phyloP scores from a whole-genome alignment of 257 asterid species.

The Solanum etuberosum region DNA sequence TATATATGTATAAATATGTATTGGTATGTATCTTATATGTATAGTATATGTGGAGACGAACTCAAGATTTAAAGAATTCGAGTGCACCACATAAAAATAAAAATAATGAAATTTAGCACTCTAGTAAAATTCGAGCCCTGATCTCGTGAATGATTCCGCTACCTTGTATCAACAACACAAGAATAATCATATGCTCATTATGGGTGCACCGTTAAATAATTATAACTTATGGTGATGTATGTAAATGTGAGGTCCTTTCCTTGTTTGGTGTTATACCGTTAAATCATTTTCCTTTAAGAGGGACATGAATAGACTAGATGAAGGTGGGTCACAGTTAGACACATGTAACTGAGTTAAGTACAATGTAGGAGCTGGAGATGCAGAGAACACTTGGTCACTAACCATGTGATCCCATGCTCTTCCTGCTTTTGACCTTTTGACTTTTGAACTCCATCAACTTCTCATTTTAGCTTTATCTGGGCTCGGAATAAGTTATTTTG shows the following conservation, averaged over 20 bases:
- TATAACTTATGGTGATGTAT: background rate
- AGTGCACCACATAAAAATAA: background rate
- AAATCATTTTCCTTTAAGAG: background rate
- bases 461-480: background rate
- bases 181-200: too few species aligned
- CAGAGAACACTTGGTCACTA: constrained; percentile 1
- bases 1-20: background rate
- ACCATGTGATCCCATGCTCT: constrained; percentile 16
- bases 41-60: too few species aligned
- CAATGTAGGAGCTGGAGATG: background rate
- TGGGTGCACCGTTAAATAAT: background rate
- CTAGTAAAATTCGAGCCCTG: background rate
- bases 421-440: background rate
- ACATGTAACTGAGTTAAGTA: background rate
- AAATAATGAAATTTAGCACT: background rate
- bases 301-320: background rate
- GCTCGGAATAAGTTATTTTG: too few species aligned
- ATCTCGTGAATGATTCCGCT: too few species aligned
- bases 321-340: background rate
- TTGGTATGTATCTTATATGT: too few species aligned
- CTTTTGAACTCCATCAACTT: background rate
- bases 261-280: background rate
- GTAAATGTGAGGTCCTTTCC: background rate
- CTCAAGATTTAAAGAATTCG: too few species aligned
- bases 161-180: background rate